Conservation (phyloP, 495 filamentous ascomycete species). For the Trichocladium uniseriatum region DNA sequence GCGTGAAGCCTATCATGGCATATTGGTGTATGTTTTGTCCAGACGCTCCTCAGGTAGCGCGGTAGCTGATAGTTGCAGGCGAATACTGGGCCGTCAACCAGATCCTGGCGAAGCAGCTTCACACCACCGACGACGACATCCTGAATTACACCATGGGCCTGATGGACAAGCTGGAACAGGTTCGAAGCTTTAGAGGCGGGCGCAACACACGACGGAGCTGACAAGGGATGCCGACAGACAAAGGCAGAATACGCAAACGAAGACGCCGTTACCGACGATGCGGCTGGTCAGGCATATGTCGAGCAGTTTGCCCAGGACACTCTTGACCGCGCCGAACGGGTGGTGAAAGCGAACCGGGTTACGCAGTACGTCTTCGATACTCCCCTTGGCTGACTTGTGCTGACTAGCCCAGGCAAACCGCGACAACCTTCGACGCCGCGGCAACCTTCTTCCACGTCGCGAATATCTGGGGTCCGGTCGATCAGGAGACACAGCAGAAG, state of each 20-base stretch:
- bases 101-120: conserved; percentile 70
- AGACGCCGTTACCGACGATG: conserved; percentile 67
- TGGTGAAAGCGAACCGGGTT: conserved; percentile 73
- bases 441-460: conserved; percentile 83
- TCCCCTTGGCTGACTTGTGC: background rate
- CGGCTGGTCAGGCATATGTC: conserved; percentile 79
- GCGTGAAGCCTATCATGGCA: conserved; percentile 71
- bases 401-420: conserved; percentile 60
- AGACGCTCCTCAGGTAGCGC: background rate
- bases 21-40: conserved; percentile 74
- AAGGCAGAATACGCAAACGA: conserved; percentile 49
- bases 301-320: conserved; percentile 89
- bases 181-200: conserved; percentile 29
- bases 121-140: conserved; percentile 63
- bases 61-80: conserved; percentile 42
- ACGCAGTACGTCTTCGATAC: conserved; percentile 51
- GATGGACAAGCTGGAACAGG: conserved; percentile 88
- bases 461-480: conserved; percentile 68
- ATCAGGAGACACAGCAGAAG: conserved; percentile 71
- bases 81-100: conserved; percentile 91
- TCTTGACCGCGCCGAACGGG: conserved; percentile 71
- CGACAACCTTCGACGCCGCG: conserved; percentile 85
- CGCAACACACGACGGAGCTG: too few relatives aligned
- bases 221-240: conserved; percentile 36
- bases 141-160: conserved; percentile 67